phyloP scores from a whole-genome alignment of 257 asterid species.

The Jasminum sambac region DNA sequence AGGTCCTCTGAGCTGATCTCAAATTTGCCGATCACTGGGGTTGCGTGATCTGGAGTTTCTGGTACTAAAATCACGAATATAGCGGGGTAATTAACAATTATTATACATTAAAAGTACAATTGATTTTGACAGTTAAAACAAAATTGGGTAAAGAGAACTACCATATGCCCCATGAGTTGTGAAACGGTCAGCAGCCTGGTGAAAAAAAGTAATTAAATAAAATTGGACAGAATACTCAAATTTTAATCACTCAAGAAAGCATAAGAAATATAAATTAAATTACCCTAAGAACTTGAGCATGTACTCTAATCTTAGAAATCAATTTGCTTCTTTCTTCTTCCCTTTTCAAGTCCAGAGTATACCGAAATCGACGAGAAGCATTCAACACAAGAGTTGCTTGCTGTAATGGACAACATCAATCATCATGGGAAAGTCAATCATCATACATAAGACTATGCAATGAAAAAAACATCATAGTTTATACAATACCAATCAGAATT shows the following conservation, averaged over 20 bases:
- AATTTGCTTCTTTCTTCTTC: slow-evolving; percentile 84
- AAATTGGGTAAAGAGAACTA: slow-evolving; percentile 29
- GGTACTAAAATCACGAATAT: slow-evolving; percentile 38
- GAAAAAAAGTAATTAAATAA: slow-evolving; percentile 36
- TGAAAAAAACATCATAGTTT: not conserved
- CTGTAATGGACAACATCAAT: slow-evolving; percentile 41
- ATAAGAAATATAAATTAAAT: slow-evolving; percentile 25
- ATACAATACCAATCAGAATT: no score
- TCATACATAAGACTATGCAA: not conserved
- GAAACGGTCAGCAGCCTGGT: slow-evolving; percentile 93
- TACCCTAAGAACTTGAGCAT: slow-evolving; percentile 96
- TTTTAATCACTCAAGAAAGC: not conserved
- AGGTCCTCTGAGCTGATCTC: slow-evolving; percentile 77
- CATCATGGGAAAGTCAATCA: no score
- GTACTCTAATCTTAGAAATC: slow-evolving; percentile 74
- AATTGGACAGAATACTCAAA: not conserved
- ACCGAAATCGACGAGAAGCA: slow-evolving; percentile 95
- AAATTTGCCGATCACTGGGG: slow-evolving; percentile 58
- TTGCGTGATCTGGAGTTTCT: slow-evolving; percentile 38
- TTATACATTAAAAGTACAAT: not conserved
- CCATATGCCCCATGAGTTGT: slow-evolving; percentile 74
- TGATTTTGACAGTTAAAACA: not conserved
- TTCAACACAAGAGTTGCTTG: slow-evolving; percentile 96
- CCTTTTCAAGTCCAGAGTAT: slow-evolving; percentile 85
- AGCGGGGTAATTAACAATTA: slow-evolving; percentile 8